Evolutionary conservation across 306 rosid species (phyloP).

Genomic region (Rosa persica): DNA sequence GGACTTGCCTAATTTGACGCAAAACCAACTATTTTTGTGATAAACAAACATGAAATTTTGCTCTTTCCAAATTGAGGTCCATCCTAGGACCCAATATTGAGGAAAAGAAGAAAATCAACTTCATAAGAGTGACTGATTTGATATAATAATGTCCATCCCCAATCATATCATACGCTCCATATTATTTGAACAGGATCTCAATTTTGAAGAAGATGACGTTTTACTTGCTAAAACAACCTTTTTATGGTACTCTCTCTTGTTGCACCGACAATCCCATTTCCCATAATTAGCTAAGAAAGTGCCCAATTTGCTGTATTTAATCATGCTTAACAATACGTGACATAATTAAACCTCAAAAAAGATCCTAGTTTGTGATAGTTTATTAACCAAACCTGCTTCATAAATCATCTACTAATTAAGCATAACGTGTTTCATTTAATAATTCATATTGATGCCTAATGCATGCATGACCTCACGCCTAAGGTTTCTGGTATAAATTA

Average conservation of each 20-base stretch:
- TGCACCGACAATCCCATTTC: conserved; percentile 4
- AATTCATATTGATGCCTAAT: not conserved
- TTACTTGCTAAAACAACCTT: conserved; percentile 1
- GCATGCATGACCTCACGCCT: not conserved
- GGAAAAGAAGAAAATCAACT: not conserved
- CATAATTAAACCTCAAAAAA: not conserved
- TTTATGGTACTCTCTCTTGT: not conserved
- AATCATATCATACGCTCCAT: not conserved
- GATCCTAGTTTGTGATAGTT: not conserved
- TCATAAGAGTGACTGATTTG: not conserved
- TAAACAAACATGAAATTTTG: not conserved
- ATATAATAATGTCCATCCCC: not conserved
- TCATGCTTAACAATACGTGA: not conserved
- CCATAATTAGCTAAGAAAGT: not conserved
- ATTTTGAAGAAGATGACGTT: not conserved
- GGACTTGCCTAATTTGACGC: not conserved
- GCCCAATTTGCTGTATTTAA: not conserved
- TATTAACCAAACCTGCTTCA: not conserved
- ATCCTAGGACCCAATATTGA: not conserved
- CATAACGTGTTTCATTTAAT: not conserved
- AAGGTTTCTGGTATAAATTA: not conserved
- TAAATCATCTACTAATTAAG: not conserved
- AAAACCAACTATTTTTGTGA: not conserved
- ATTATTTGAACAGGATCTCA: not conserved
- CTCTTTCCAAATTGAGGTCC: not conserved